Percentiles rank a stretch among this genome's conserved stretches.
These are phyloP conservation scores for Taiozyma onychis DNA, from an alignment of 1,139 yeast genomes.

Conservation along the genomic window DNA sequence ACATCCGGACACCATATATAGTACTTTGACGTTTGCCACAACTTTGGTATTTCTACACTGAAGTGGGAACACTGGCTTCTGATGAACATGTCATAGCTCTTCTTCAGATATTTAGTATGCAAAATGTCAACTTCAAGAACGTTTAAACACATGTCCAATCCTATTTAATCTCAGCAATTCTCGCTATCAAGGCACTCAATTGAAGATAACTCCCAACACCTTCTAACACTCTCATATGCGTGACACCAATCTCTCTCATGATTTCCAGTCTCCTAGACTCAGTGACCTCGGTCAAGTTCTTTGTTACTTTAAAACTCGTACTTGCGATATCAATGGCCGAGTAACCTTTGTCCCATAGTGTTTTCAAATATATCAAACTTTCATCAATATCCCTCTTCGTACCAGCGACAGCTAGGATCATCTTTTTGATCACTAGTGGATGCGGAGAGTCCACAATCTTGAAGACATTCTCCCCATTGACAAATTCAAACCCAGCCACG, in stretches of 20 bases:
- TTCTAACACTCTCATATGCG: conserved; percentile 88
- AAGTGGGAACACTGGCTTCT: too few species aligned
- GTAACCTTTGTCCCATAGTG: conserved; percentile 85
- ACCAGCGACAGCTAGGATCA: conserved; percentile 54
- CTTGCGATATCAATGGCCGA: conserved; percentile 91
- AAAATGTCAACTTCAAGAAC: not conserved
- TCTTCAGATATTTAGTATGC: not conserved
- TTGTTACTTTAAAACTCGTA: conserved; percentile 83
- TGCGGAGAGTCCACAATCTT: conserved; percentile 97
- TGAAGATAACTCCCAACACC: conserved; percentile 90
- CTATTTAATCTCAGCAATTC: conserved; percentile 27
- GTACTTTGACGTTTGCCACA: too few species aligned
- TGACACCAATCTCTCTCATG: conserved; percentile 80
- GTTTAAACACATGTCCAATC: not conserved
- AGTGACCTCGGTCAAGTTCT: conserved; percentile 59
- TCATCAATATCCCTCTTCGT: conserved; percentile 50
- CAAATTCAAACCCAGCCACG: conserved; percentile 88
- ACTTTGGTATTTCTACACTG: too few species aligned
- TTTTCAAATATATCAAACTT: conserved; percentile 56
- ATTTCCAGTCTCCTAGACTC: conserved; percentile 69
- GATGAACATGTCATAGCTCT: too few species aligned
- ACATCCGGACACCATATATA: not conserved
- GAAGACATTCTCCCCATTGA: conserved; percentile 86
- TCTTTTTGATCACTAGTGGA: conserved; percentile 76
- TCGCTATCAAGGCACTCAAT: conserved; percentile 76